Evolutionary conservation across 2,329 filamentous ascomycete species (phyloP).

Genomic region (Calcarisporium arbuscula): DNA sequence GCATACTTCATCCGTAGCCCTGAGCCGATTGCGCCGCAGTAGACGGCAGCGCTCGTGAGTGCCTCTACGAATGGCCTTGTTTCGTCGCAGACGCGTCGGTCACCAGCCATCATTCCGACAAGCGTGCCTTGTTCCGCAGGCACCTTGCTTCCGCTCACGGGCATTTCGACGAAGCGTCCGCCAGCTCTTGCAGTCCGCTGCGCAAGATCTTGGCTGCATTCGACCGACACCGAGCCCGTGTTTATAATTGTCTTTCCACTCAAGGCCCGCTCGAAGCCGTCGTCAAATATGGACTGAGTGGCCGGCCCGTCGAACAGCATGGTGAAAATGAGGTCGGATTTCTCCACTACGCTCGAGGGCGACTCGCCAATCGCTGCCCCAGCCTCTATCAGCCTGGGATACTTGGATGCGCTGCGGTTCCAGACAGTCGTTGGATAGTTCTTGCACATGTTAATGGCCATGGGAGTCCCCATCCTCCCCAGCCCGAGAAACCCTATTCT

Average conservation of each 20-base stretch:
- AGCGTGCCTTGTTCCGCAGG: conserved; percentile 25
- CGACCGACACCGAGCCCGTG: conserved; percentile 21
- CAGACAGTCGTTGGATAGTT: conserved; percentile 21
- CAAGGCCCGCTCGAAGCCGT: conserved; percentile 16
- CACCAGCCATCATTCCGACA: conserved; percentile 27
- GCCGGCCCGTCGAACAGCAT: conserved; percentile 24
- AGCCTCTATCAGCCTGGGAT: conserved; percentile 12
- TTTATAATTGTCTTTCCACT: conserved; percentile 25
- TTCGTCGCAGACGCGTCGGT: conserved; percentile 15
- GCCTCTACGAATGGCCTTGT: conserved; percentile 17
- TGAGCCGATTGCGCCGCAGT: conserved; percentile 24
- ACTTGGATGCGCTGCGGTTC: conserved; percentile 23
- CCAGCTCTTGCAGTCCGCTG: conserved; percentile 16
- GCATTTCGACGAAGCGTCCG: conserved; percentile 26
- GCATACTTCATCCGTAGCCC: conserved; percentile 26
- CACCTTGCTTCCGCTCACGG: conserved; percentile 26
- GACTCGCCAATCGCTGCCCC: conserved; percentile 17
- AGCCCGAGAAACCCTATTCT: conserved; percentile 24
- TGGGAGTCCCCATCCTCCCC: conserved; percentile 25
- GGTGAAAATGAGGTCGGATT: conserved; percentile 23
- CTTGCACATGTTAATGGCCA: conserved; percentile 24
- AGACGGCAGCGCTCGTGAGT: conserved; percentile 22
- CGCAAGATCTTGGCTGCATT: conserved; percentile 17
- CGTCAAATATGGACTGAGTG: conserved; percentile 16
- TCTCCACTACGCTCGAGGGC: conserved; percentile 16